Percentiles rank a stretch among this genome's conserved stretches.
Evolutionary conservation across 192 early-diverging fungal species (phyloP).

Genomic region (Podila minutissima): DNA sequence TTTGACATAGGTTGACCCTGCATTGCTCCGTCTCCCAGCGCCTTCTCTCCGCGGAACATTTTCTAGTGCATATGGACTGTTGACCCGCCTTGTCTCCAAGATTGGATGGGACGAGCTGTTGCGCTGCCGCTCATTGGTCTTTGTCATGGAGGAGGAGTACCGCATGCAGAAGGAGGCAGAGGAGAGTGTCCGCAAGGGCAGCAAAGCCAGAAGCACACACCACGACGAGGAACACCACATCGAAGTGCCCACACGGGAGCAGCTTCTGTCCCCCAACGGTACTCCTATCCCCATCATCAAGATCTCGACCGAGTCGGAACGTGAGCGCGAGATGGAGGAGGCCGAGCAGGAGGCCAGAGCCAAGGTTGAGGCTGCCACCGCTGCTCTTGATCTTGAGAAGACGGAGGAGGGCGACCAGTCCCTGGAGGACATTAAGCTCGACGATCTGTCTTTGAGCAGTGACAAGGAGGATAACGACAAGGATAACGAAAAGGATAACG

Average conservation of each 20-base stretch:
- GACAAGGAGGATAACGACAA: constrained; percentile 30
- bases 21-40: constrained; percentile 86
- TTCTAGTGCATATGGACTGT: constrained; percentile 83
- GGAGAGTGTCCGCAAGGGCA: constrained; percentile 70
- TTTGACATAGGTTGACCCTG: constrained; percentile 59
- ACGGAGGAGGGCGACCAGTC: constrained; percentile 35
- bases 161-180: constrained; percentile 74
- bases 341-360: constrained; percentile 26
- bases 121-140: constrained; percentile 84
- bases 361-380: constrained; percentile 18
- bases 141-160: constrained; percentile 99
- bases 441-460: constrained; percentile 30
- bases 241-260: constrained; percentile 31
- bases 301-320: constrained; percentile 47
- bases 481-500: constrained; percentile 35
- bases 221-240: constrained; percentile 4
- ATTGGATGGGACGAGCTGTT: constrained; percentile 98
- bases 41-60: constrained; percentile 95
- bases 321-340: constrained; percentile 45
- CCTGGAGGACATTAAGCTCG: constrained; percentile 48
- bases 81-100: constrained; percentile 81
- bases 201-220: constrained; percentile 5
- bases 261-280: constrained; percentile 38
- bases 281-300: constrained; percentile 50
- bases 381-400: constrained; percentile 12